Conservation (phyloP, 148 eudicot genomes). For the Persicaria maculosa region DNA sequence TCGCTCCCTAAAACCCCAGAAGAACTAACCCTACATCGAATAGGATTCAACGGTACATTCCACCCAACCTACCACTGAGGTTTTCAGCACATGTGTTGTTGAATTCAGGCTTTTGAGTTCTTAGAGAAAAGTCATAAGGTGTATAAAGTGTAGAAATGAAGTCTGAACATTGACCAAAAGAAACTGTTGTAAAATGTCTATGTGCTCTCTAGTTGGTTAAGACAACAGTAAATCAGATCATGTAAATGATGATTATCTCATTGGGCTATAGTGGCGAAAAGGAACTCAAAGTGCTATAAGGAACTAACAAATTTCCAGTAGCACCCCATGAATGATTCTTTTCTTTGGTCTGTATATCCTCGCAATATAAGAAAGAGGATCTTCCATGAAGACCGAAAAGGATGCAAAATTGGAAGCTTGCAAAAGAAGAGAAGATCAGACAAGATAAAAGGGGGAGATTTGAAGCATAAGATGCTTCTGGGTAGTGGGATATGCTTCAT, state of each 20-base stretch:
- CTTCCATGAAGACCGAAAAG: neutral
- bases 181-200: neutral
- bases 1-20: no score
- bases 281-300: neutral
- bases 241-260: neutral
- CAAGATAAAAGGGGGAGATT: neutral
- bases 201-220: neutral
- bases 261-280: no score
- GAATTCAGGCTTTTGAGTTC: neutral
- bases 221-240: neutral
- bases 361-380: neutral
- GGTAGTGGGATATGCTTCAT: slow-evolving; percentile 2
- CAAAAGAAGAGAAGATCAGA: neutral
- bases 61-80: no score
- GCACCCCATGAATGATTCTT: neutral
- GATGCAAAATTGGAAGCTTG: neutral
- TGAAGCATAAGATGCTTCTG: neutral
- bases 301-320: neutral
- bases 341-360: neutral
- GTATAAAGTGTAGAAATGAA: neutral
- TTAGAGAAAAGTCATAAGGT: neutral
- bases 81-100: no score
- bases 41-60: no score
- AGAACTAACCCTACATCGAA: no score
- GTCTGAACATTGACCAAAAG: neutral